Conservation (phyloP, 2,329 filamentous ascomycete genomes). For the Scedosporium dehoogii region DNA sequence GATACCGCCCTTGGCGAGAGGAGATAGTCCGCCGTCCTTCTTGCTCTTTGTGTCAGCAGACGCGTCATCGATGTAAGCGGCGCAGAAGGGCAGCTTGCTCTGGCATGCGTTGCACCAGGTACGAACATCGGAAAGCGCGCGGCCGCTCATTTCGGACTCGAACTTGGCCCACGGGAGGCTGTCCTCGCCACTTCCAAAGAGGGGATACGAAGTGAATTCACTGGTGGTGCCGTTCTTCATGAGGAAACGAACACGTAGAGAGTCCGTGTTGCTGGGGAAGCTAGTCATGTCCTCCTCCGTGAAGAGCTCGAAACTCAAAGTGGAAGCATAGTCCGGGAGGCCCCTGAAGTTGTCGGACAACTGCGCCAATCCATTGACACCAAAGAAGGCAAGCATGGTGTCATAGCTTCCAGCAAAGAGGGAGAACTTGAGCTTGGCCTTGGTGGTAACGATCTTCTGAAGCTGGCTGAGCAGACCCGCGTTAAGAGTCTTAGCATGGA, state of each 20-base stretch:
- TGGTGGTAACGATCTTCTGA: constrained; percentile 18
- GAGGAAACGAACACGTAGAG: constrained; percentile 22
- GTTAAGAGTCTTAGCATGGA: constrained; percentile 21
- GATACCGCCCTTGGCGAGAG: constrained; percentile 22
- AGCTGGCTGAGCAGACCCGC: constrained; percentile 20
- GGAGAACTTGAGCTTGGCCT: constrained; percentile 23
- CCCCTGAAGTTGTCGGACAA: constrained; percentile 20
- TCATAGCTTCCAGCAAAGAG: constrained; percentile 24
- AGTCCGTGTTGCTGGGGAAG: constrained; percentile 17
- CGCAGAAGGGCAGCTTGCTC: constrained; percentile 19
- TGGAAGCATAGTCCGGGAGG: constrained; percentile 24
- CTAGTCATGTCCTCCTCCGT: constrained; percentile 12
- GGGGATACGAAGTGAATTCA: constrained; percentile 17
- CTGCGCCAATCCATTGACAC: constrained; percentile 16
- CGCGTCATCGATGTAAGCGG: constrained; percentile 16
- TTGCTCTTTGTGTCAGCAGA: constrained; percentile 6
- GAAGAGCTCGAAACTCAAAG: constrained; percentile 25
- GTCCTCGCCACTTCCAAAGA: constrained; percentile 20
- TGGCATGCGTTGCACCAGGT: constrained; percentile 21
- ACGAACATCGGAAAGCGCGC: constrained; percentile 18
- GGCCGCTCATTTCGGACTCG: constrained; percentile 17
- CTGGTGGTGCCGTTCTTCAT: constrained; percentile 24
- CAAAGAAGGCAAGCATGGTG: constrained; percentile 26
- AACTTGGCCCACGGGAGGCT: constrained; percentile 19
- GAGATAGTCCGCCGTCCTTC: constrained; percentile 18